Percentiles rank a stretch among this genome's conserved stretches.
Conservation (phyloP, 495 filamentous ascomycete species). For the Xylaria flabelliformis region DNA sequence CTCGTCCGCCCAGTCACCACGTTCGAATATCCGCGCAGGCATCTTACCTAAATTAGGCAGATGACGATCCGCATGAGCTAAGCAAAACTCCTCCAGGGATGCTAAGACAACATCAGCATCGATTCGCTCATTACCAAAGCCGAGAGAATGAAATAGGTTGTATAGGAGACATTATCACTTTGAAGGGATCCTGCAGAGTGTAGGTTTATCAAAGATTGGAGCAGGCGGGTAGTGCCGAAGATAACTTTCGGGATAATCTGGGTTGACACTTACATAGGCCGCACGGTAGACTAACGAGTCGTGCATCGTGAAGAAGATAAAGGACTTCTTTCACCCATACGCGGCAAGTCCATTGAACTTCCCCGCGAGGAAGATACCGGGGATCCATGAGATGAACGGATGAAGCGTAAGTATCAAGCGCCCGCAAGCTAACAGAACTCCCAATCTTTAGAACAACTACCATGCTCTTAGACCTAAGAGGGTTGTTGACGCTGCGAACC, state of each 20-base stretch:
- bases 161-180: no score
- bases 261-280: neutral
- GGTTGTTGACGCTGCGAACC: neutral
- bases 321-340: slow-evolving; percentile 13
- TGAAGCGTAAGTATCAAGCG: slow-evolving; percentile 1
- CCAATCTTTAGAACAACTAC: slow-evolving; percentile 5
- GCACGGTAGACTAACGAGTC: neutral
- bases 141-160: no score
- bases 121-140: no score
- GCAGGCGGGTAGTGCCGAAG: no score
- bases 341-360: slow-evolving; percentile 8
- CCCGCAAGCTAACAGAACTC: neutral
- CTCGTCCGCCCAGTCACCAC: neutral
- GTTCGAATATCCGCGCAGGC: neutral
- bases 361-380: neutral
- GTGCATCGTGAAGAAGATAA: neutral
- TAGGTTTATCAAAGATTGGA: no score
- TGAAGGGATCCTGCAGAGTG: no score
- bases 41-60: neutral
- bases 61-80: neutral
- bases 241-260: no score
- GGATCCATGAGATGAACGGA: slow-evolving; percentile 5
- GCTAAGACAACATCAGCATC: neutral
- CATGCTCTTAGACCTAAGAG: slow-evolving; percentile 8
- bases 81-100: neutral